Percentiles rank a stretch among this genome's conserved stretches.
These are phyloP conservation scores for Saccharum spontaneum DNA, from an alignment of 176 grass and related monocot genomes.

Conservation along the genomic window DNA sequence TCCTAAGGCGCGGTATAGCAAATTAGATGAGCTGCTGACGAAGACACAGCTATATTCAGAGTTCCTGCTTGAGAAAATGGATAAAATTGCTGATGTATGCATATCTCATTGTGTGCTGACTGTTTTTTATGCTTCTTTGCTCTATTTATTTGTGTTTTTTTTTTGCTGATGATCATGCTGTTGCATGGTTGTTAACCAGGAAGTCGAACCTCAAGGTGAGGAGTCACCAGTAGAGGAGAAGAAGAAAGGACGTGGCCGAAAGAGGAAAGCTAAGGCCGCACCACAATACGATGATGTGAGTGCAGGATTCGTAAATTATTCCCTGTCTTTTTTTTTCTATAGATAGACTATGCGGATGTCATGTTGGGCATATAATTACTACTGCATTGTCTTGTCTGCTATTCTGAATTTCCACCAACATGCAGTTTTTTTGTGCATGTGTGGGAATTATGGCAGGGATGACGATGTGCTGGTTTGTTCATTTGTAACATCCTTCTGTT, in stretches of 20 bases:
- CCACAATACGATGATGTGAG: constrained; percentile 81
- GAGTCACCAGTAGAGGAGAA: constrained; percentile 49
- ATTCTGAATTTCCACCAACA: background rate
- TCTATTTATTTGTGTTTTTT: background rate
- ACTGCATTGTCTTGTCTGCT: background rate
- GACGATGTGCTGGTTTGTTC: background rate
- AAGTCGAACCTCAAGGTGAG: constrained; percentile 45
- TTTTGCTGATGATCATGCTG: background rate
- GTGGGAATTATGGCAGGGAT: background rate
- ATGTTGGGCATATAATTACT: constrained; percentile 4
- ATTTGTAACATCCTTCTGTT: background rate
- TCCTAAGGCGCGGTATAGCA: constrained; percentile 63
- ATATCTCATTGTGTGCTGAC: background rate
- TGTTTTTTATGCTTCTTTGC: constrained; percentile 9
- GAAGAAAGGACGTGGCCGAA: constrained; percentile 57
- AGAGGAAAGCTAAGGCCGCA: constrained; percentile 54
- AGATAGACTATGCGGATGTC: constrained; percentile 9
- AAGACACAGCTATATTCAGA: constrained; percentile 87
- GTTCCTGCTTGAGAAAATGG: constrained; percentile 98
- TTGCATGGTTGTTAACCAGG: constrained; percentile 38
- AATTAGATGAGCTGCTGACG: constrained; percentile 82
- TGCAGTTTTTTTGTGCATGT: background rate
- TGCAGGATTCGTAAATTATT: constrained; percentile 27
- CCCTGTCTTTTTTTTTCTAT: background rate
- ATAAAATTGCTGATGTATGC: constrained; percentile 70